A percentile compares a stretch with the other conserved stretches of the same genome.
phyloP scores from a whole-genome alignment of 768 basidiomycete species.

The Melanogaster broomeanus region DNA sequence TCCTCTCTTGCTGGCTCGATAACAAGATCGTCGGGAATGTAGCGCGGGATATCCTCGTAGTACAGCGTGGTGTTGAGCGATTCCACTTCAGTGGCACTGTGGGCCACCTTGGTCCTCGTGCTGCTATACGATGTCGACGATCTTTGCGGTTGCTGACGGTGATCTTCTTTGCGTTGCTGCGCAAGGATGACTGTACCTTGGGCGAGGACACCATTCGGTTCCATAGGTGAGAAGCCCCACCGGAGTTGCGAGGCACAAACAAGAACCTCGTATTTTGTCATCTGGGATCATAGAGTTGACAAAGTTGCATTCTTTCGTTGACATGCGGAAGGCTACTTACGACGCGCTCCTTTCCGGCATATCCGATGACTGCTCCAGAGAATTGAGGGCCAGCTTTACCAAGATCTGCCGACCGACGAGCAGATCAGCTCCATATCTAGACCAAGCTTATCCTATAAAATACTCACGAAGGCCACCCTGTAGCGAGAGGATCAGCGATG shows the following conservation, averaged over 20 bases:
- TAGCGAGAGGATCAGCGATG: background rate
- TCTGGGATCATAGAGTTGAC: slow-evolving; percentile 15
- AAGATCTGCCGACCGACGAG: slow-evolving; percentile 24
- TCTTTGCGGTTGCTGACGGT: slow-evolving; percentile 13
- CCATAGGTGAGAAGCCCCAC: slow-evolving; percentile 26
- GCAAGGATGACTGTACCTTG: slow-evolving; percentile 35
- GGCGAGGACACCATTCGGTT: slow-evolving; percentile 9
- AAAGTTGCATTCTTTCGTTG: background rate
- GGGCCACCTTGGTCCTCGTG: background rate
- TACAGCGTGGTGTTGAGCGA: slow-evolving; percentile 26
- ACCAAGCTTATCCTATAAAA: background rate
- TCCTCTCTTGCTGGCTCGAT: slow-evolving; percentile 20
- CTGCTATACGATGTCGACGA: background rate
- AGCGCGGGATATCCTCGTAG: slow-evolving; percentile 30
- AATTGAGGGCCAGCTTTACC: slow-evolving; percentile 36
- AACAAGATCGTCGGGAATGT: slow-evolving; percentile 14
- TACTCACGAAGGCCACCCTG: slow-evolving; percentile 31
- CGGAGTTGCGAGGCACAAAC: slow-evolving; percentile 37
- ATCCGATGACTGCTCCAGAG: slow-evolving; percentile 33
- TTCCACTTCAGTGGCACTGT: slow-evolving; percentile 14
- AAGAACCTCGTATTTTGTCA: slow-evolving; percentile 35
- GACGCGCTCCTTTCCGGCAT: slow-evolving; percentile 34
- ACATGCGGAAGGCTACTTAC: slow-evolving; percentile 15
- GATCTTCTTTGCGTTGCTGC: slow-evolving; percentile 4
- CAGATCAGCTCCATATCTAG: background rate